A percentile compares a stretch with the other conserved stretches of the same genome.
These are phyloP conservation scores for Fusarium sp. DNA, from an alignment of 2,329 filamentous ascomycete species.

Conservation along the genomic window DNA sequence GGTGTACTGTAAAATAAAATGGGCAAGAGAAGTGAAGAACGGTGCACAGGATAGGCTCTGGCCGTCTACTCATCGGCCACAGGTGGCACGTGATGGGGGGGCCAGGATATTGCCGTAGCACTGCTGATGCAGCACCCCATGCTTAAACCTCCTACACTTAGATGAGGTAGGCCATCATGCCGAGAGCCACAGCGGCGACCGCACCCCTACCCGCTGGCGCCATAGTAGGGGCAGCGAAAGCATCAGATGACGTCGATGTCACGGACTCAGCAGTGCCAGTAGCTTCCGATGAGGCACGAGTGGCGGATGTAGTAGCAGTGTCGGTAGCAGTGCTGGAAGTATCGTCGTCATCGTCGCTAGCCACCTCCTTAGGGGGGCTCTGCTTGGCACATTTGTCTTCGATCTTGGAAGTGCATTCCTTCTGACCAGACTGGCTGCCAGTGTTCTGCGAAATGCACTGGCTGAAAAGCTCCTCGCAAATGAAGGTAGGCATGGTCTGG, in stretches of 20 bases:
- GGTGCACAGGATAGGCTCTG: constrained; percentile 5
- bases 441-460: constrained; percentile 57
- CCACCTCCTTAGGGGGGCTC: constrained; percentile 47
- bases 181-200: constrained; percentile 58
- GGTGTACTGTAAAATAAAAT: constrained; percentile 45
- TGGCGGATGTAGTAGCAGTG: constrained; percentile 32
- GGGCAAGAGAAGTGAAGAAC: constrained; percentile 45
- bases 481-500: constrained; percentile 61
- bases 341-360: constrained; percentile 32
- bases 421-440: constrained; percentile 53
- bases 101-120: constrained; percentile 30
- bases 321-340: constrained; percentile 41
- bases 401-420: constrained; percentile 58
- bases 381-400: constrained; percentile 54
- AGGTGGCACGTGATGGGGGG: constrained; percentile 26
- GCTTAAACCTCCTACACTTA: constrained; percentile 43
- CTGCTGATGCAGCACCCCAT: constrained; percentile 22
- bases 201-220: constrained; percentile 55
- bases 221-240: constrained; percentile 51
- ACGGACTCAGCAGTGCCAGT: constrained; percentile 39
- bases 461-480: constrained; percentile 58
- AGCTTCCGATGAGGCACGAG: constrained; percentile 23
- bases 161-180: constrained; percentile 61
- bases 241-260: constrained; percentile 46
- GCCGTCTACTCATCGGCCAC: constrained; percentile 13